Evolutionary conservation across 345 rosid genomes (phyloP).

Genomic region (Linum lewisii): DNA sequence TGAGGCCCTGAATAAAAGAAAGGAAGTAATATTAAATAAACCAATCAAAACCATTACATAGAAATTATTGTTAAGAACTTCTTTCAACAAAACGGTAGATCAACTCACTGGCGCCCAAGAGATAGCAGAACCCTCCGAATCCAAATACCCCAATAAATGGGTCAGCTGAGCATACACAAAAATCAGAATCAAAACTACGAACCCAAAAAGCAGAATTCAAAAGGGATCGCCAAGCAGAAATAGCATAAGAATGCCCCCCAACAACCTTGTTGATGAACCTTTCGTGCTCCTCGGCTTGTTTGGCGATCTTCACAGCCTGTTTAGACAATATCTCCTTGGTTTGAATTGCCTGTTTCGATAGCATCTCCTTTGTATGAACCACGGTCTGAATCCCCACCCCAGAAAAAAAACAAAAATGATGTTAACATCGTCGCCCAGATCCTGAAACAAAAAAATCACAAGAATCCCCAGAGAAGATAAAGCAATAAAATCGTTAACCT

Average conservation of each 20-base stretch:
- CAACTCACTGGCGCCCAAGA: slow-evolving; percentile 84
- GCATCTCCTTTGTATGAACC: slow-evolving; percentile 64
- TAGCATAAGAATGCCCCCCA: neutral
- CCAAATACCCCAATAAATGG: slow-evolving; percentile 81
- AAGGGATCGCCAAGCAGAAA: neutral
- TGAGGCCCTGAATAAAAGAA: slow-evolving; percentile 62
- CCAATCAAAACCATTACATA: slow-evolving; percentile 2
- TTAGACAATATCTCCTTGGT: slow-evolving; percentile 77
- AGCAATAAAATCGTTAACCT: slow-evolving; percentile 19
- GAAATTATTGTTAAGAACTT: slow-evolving; percentile 2
- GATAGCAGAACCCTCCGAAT: slow-evolving; percentile 86
- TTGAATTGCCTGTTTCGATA: slow-evolving; percentile 70
- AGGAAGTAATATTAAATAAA: slow-evolving; percentile 13
- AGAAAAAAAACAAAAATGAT: slow-evolving; percentile 3
- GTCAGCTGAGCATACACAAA: slow-evolving; percentile 50
- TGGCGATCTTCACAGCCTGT: slow-evolving; percentile 87
- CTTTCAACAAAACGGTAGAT: slow-evolving; percentile 9
- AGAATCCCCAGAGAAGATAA: neutral
- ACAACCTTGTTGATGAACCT: slow-evolving; percentile 76
- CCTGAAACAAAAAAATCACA: neutral
- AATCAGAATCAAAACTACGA: slow-evolving; percentile 1
- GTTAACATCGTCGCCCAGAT: neutral
- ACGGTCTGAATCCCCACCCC: slow-evolving; percentile 39
- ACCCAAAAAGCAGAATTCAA: neutral
- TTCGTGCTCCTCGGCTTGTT: slow-evolving; percentile 91